Percentiles rank a stretch among this genome's conserved stretches.
Evolutionary conservation across 352 stramenopile genomes (phyloP).

Genomic region (Albugo laibachii): DNA sequence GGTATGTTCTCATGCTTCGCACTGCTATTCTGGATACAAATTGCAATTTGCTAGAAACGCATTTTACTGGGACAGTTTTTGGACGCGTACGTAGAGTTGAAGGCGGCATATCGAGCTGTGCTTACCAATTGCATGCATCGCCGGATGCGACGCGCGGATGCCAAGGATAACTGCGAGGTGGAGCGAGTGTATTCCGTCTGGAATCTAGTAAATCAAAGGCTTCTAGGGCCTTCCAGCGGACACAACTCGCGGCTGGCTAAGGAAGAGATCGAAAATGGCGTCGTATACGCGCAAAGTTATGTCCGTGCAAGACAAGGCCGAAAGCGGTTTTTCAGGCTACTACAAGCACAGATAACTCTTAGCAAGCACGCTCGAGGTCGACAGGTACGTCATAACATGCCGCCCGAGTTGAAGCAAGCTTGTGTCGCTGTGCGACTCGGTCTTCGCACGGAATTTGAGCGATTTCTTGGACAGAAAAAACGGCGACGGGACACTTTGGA

Average conservation of each 20-base stretch:
- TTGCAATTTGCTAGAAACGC: neutral
- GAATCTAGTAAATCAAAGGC: conserved; percentile 25
- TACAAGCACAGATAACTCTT: conserved; percentile 44
- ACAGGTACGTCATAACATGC: conserved; percentile 25
- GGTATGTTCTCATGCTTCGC: conserved; percentile 2
- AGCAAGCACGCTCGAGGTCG: conserved; percentile 57
- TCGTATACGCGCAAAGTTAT: conserved; percentile 62
- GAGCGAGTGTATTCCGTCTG: conserved; percentile 36
- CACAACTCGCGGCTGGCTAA: conserved; percentile 20
- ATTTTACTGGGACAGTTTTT: conserved; percentile 14
- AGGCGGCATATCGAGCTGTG: conserved; percentile 23
- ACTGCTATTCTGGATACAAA: too few relatives aligned
- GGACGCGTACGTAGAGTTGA: conserved; percentile 29
- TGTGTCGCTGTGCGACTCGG: conserved; percentile 59
- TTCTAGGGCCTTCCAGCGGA: conserved; percentile 29
- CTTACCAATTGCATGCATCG: conserved; percentile 47
- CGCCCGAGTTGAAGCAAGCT: conserved; percentile 35
- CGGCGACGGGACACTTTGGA: conserved; percentile 61
- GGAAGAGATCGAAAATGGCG: conserved; percentile 38
- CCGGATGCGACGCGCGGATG: conserved; percentile 29
- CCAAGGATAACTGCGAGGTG: conserved; percentile 31
- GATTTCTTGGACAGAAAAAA: conserved; percentile 72
- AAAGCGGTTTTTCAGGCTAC: conserved; percentile 30
- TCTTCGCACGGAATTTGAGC: conserved; percentile 67
- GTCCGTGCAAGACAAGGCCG: conserved; percentile 28